Evolutionary conservation across 768 basidiomycete species (phyloP).

Genomic region (Lactarius pseudohatsudake): DNA sequence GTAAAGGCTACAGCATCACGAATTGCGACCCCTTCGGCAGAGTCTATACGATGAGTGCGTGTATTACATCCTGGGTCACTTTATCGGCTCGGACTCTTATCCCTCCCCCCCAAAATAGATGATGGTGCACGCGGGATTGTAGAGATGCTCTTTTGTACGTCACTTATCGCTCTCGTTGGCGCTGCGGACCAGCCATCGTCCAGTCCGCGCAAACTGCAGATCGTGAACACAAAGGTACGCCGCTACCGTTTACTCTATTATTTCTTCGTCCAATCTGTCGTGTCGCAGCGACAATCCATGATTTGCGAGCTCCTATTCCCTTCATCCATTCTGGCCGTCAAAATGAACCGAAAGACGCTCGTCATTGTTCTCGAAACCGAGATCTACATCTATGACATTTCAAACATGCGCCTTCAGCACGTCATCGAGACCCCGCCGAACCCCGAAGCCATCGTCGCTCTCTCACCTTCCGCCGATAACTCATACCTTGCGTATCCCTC

Average conservation of each 20-base stretch:
- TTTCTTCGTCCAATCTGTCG: not conserved
- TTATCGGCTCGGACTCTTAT: not conserved
- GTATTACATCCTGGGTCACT: not conserved
- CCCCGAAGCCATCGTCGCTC: slow-evolving; percentile 92
- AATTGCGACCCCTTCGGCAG: slow-evolving; percentile 98
- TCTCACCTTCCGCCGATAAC: slow-evolving; percentile 90
- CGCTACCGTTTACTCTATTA: not conserved
- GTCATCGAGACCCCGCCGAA: slow-evolving; percentile 97
- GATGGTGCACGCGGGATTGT: slow-evolving; percentile 95
- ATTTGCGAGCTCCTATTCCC: slow-evolving; percentile 99
- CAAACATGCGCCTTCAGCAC: slow-evolving; percentile 95
- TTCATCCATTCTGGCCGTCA: slow-evolving; percentile 94
- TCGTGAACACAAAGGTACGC: slow-evolving; percentile 95
- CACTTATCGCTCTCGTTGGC: slow-evolving; percentile 94
- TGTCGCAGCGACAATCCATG: slow-evolving; percentile 75
- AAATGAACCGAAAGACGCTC: slow-evolving; percentile 94
- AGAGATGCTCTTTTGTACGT: slow-evolving; percentile 99
- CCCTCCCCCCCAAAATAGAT: slow-evolving; percentile 45
- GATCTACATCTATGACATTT: slow-evolving; percentile 99
- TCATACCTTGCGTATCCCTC: slow-evolving; percentile 97
- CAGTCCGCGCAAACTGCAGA: slow-evolving; percentile 91
- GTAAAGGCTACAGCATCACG: slow-evolving; percentile 94
- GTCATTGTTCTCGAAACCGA: slow-evolving; percentile 96
- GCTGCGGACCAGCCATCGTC: slow-evolving; percentile 90
- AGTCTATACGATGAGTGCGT: slow-evolving; percentile 92